A percentile compares a stretch with the other conserved stretches of the same genome.
Evolutionary conservation across 1,139 yeast genomes (phyloP).

Genomic region (Keqinozyma sinolaborantium): DNA sequence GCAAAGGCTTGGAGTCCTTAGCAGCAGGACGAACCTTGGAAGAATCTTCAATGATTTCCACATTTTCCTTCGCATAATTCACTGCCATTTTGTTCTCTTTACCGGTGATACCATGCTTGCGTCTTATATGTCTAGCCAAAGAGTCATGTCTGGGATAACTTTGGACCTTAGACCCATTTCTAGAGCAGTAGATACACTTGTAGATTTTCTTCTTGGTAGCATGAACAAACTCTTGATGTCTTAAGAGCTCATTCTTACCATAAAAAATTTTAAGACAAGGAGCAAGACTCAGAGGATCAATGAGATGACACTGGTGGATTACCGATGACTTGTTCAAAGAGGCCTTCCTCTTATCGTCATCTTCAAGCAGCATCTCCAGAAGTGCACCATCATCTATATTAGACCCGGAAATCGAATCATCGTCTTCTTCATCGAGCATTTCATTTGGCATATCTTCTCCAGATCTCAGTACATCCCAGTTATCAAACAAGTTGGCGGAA

Average conservation of each 20-base stretch:
- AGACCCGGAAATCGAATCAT: no score
- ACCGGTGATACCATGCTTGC: slow-evolving; percentile 47
- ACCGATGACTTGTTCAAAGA: slow-evolving; percentile 9
- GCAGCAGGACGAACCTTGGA: slow-evolving; percentile 6
- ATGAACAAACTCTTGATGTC: slow-evolving; percentile 49
- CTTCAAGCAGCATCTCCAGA: no score
- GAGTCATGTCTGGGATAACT: slow-evolving; percentile 48
- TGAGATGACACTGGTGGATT: slow-evolving; percentile 42
- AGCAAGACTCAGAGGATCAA: slow-evolving; percentile 28
- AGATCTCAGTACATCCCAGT: no score
- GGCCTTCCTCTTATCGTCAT: slow-evolving; percentile 1
- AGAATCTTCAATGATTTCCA: slow-evolving; percentile 33
- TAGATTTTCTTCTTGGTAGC: slow-evolving; percentile 44
- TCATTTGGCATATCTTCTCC: no score
- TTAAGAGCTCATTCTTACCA: slow-evolving; percentile 42
- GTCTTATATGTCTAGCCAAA: slow-evolving; percentile 42
- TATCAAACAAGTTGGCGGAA: no score
- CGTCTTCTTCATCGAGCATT: no score
- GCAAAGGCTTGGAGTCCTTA: slow-evolving; percentile 18
- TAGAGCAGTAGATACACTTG: slow-evolving; percentile 41
- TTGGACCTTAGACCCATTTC: slow-evolving; percentile 34
- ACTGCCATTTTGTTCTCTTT: slow-evolving; percentile 46
- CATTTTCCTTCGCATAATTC: slow-evolving; percentile 45
- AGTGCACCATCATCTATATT: no score
- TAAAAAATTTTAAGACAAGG: slow-evolving; percentile 42